Evolutionary conservation across 2,329 filamentous ascomycete genomes (phyloP).

Genomic region (Cytospora paraplurivora): DNA sequence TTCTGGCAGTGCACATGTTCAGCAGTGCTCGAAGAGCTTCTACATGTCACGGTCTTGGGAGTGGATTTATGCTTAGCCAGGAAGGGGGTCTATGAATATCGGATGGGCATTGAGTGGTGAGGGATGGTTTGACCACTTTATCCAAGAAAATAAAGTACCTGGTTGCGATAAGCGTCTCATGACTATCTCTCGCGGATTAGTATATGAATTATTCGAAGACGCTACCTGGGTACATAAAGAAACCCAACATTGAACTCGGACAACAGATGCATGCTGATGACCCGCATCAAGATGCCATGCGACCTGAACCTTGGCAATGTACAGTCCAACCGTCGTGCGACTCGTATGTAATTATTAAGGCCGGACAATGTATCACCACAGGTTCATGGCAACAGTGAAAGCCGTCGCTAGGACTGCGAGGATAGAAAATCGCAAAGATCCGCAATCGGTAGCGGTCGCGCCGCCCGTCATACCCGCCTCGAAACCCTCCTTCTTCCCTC

Average conservation of each 20-base stretch:
- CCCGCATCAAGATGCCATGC: not conserved
- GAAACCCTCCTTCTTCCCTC: constrained; percentile 43
- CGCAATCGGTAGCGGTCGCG: constrained; percentile 5
- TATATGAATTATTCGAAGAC: too few relatives aligned
- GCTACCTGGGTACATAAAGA: too few relatives aligned
- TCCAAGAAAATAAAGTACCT: too few relatives aligned
- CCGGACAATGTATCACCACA: not conserved
- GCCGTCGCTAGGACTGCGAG: constrained; percentile 4
- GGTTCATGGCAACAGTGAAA: constrained; percentile 1
- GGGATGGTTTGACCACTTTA: too few relatives aligned
- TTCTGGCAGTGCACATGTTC: too few relatives aligned
- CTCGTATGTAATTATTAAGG: not conserved
- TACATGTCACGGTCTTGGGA: too few relatives aligned
- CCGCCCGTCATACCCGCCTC: constrained; percentile 36
- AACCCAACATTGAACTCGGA: not conserved
- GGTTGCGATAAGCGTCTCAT: too few relatives aligned
- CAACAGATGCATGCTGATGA: not conserved
- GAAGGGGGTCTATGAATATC: too few relatives aligned
- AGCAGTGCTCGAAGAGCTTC: too few relatives aligned
- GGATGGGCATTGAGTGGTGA: too few relatives aligned
- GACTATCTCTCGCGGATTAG: too few relatives aligned
- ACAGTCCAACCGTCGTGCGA: not conserved
- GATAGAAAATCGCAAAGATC: constrained; percentile 6
- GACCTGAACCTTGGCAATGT: not conserved
- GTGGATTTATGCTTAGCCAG: too few relatives aligned